phyloP scores from a whole-genome alignment of 208 protist species.

The Crithidia thermophila region DNA sequence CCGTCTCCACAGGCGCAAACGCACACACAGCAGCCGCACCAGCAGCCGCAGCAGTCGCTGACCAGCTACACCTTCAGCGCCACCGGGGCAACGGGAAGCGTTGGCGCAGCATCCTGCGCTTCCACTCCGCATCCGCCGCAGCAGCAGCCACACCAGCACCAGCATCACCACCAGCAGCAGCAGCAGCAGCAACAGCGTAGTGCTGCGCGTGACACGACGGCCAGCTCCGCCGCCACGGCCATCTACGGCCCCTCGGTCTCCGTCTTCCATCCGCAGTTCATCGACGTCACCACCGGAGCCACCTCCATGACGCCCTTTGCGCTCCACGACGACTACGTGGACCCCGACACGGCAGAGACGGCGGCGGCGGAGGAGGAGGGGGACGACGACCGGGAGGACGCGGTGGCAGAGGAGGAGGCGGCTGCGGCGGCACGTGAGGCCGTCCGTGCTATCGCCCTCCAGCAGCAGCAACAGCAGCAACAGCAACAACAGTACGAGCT shows the following conservation, averaged over 20 bases:
- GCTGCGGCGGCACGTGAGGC: conserved; percentile 14
- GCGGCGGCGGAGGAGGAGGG: background rate
- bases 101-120: background rate
- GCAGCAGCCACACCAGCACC: background rate
- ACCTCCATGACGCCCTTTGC: conserved; percentile 61
- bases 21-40: too few relatives aligned
- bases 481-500: background rate
- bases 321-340: conserved; percentile 28
- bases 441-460: background rate
- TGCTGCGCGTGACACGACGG: background rate
- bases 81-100: too few relatives aligned
- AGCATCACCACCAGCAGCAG: background rate
- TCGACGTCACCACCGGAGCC: conserved; percentile 57
- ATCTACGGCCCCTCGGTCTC: conserved; percentile 45
- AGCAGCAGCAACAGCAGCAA: background rate
- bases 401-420: background rate
- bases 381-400: background rate
- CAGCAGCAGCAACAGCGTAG: background rate
- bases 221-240: conserved; percentile 1
- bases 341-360: too few relatives aligned
- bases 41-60: too few relatives aligned
- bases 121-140: background rate
- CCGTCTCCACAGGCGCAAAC: too few relatives aligned
- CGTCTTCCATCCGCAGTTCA: conserved; percentile 55
- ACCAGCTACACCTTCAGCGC: conserved; percentile 2